Evolutionary conservation across 2,329 filamentous ascomycete genomes (phyloP).

Genomic region (Aspergillus neotritici): DNA sequence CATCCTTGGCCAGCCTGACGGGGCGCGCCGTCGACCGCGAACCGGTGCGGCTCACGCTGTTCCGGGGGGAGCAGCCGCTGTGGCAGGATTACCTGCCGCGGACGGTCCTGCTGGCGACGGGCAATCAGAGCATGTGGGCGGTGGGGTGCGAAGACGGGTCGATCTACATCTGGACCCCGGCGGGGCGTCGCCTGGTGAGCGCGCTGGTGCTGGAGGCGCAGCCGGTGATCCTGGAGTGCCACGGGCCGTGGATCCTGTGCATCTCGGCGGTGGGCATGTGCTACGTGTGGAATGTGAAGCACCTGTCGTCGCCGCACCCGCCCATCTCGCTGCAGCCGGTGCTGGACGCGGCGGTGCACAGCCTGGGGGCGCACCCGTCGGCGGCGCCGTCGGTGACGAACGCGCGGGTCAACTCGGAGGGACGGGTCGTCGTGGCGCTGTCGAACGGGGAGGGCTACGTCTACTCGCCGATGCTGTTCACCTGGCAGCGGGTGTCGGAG

Average conservation of each 20-base stretch:
- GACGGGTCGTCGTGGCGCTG: conserved; percentile 79
- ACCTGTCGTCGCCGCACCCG: conserved; percentile 76
- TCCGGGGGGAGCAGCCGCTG: conserved; percentile 69
- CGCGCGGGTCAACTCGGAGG: conserved; percentile 81
- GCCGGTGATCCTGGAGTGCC: conserved; percentile 86
- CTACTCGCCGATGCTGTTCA: conserved; percentile 78
- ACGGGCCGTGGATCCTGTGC: conserved; percentile 82
- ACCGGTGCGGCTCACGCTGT: conserved; percentile 75
- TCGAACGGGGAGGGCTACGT: conserved; percentile 92
- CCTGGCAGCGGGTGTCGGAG: conserved; percentile 94
- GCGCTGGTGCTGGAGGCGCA: conserved; percentile 85
- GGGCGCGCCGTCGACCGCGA: conserved; percentile 63
- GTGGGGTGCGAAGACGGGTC: conserved; percentile 90
- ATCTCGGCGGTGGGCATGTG: conserved; percentile 84
- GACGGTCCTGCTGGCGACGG: conserved; percentile 82
- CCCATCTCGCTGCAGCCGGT: conserved; percentile 84
- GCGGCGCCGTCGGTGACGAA: conserved; percentile 80
- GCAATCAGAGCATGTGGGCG: conserved; percentile 85
- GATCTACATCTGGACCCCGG: conserved; percentile 85
- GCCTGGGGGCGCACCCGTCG: conserved; percentile 71
- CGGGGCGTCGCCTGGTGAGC: conserved; percentile 78
- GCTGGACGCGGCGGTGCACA: conserved; percentile 76
- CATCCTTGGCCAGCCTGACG: conserved; percentile 55
- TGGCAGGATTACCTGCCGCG: conserved; percentile 94
- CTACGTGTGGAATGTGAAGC: conserved; percentile 89